A percentile compares a stretch with the other conserved stretches of the same genome.
phyloP scores from a whole-genome alignment of 208 protist species.

The Trypanosoma melophagium region DNA sequence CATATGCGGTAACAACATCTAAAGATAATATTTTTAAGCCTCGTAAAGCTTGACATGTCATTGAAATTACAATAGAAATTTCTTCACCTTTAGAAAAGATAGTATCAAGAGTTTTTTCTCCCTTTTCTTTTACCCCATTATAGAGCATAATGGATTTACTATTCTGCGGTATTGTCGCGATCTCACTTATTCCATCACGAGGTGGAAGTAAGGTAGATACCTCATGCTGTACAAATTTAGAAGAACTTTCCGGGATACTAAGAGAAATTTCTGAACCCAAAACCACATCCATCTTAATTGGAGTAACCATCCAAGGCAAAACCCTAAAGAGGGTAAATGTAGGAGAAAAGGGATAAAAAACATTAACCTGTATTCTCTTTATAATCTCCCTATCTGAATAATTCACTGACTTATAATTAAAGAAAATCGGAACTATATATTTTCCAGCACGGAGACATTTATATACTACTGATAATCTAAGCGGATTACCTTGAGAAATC shows the following conservation, averaged over 20 bases:
- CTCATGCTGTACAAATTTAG: conserved; percentile 12
- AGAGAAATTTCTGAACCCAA: conserved; percentile 2
- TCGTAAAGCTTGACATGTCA: conserved; percentile 43
- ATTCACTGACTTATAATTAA: conserved; percentile 20
- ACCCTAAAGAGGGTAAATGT: conserved; percentile 11
- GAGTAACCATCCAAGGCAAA: conserved; percentile 12
- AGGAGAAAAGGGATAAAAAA: conserved; percentile 26
- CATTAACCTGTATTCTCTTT: conserved; percentile 20
- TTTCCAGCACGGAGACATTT: conserved; percentile 24
- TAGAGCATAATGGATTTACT: conserved; percentile 41
- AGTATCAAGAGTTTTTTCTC: conserved; percentile 30
- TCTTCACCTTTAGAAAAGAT: conserved; percentile 29
- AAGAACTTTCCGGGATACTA: conserved; percentile 20
- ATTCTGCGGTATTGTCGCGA: conserved; percentile 23
- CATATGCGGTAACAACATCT: conserved; percentile 42
- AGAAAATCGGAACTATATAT: conserved; percentile 23
- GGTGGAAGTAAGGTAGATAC: conserved; percentile 7
- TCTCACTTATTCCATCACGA: conserved; percentile 4
- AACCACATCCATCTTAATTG: not conserved
- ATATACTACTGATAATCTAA: conserved; percentile 17
- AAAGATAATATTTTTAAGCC: conserved; percentile 45
- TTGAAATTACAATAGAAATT: conserved; percentile 45
- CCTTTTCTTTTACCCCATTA: conserved; percentile 35
- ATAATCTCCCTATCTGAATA: conserved; percentile 20
- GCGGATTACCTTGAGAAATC: conserved; percentile 25